Percentiles rank a stretch among this genome's conserved stretches.
Conservation (phyloP, 331 rosid genomes). For the Pyracantha coccinea region DNA sequence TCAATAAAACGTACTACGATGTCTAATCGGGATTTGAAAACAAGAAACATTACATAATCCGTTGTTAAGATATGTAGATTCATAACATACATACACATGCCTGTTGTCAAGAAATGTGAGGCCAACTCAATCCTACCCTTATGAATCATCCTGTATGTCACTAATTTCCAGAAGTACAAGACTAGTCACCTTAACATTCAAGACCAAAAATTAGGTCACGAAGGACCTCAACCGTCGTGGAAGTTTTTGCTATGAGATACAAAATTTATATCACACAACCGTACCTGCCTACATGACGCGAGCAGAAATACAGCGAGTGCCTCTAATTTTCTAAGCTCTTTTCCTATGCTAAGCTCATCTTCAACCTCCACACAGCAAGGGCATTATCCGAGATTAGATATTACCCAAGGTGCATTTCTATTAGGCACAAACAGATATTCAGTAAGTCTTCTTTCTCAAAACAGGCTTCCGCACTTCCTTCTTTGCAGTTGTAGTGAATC, state of each 20-base stretch:
- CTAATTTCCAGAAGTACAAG: not conserved
- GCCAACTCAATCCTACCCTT: not conserved
- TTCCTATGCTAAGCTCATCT: conserved; percentile 22
- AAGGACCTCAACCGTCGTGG: not conserved
- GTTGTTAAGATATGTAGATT: not conserved
- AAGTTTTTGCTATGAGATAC: not conserved
- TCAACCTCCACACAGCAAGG: not conserved
- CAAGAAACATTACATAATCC: not conserved
- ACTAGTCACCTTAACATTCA: not conserved
- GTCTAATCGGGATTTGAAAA: not conserved
- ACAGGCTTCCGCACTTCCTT: conserved; percentile 63
- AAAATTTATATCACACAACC: not conserved
- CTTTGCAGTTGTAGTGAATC: conserved; percentile 45
- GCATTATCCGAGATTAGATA: conserved; percentile 7
- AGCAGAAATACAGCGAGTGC: not conserved
- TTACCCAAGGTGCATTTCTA: not conserved
- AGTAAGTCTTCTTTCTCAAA: conserved; percentile 81
- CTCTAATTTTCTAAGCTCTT: conserved; percentile 13
- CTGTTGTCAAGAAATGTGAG: too few relatives aligned
- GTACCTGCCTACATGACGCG: not conserved
- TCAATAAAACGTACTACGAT: not conserved
- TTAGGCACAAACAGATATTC: conserved; percentile 6
- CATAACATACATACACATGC: not conserved
- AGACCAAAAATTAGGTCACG: not conserved
- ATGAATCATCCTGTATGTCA: not conserved